Evolutionary conservation across 208 protist genomes (phyloP).

Genomic region (Trypanosoma cruzi): DNA sequence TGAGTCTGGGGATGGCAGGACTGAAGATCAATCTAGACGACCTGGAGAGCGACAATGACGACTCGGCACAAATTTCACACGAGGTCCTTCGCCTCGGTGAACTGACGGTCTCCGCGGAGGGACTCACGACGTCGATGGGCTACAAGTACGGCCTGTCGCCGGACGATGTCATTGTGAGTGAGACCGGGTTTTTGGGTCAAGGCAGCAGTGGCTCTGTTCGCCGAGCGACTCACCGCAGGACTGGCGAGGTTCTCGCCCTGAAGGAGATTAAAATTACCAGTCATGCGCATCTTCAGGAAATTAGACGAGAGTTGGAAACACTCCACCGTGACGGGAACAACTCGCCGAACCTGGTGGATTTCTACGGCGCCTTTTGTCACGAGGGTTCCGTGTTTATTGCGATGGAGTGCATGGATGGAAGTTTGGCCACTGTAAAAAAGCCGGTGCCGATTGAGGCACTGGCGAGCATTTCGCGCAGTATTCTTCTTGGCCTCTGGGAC

Average conservation of each 20-base stretch:
- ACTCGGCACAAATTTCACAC: conserved; percentile 38
- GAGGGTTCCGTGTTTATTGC: conserved; percentile 92
- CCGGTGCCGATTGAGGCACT: conserved; percentile 61
- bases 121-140: conserved; percentile 55
- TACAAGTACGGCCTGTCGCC: conserved; percentile 73
- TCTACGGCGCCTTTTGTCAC: conserved; percentile 88
- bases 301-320: conserved; percentile 83
- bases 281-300: conserved; percentile 72
- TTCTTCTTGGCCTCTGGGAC: conserved; percentile 87
- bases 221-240: conserved; percentile 59
- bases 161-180: conserved; percentile 63
- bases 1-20: conserved; percentile 21
- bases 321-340: conserved; percentile 54
- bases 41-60: conserved; percentile 48
- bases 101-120: conserved; percentile 75
- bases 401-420: conserved; percentile 92
- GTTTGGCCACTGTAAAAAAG: conserved; percentile 64
- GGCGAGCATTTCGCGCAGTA: conserved; percentile 67
- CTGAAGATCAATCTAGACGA: conserved; percentile 86
- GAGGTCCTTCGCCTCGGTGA: conserved; percentile 75
- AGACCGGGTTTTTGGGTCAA: conserved; percentile 67
- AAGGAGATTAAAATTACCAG: conserved; percentile 91
- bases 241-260: conserved; percentile 59
- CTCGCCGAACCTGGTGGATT: conserved; percentile 71
- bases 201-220: conserved; percentile 88